Evolutionary conservation across 2,329 filamentous ascomycete genomes (phyloP).

Genomic region (Pseudonectria buxi): DNA sequence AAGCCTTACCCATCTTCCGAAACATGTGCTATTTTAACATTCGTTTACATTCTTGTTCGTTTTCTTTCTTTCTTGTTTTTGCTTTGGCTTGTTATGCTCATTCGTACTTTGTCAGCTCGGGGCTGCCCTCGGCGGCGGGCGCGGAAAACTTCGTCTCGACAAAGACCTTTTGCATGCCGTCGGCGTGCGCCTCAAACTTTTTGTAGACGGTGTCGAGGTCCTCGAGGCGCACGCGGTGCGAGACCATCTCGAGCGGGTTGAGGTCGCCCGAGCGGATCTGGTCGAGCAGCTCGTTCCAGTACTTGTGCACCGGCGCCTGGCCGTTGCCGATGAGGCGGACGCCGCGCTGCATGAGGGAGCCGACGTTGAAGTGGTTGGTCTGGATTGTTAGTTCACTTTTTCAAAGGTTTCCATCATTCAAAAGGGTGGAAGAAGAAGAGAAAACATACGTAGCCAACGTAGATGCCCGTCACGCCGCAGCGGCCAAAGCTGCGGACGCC

Average conservation of each 20-base stretch:
- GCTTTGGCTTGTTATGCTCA: no score
- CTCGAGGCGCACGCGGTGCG: constrained; percentile 68
- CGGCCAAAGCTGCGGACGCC: constrained; percentile 66
- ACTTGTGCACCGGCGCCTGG: constrained; percentile 69
- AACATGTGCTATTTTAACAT: no score
- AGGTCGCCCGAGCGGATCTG: constrained; percentile 61
- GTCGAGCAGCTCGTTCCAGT: constrained; percentile 72
- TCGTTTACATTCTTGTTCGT: no score
- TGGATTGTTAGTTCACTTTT: no score
- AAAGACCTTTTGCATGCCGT: constrained; percentile 77
- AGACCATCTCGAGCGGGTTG: constrained; percentile 73
- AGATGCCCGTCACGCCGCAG: constrained; percentile 69
- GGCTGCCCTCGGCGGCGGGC: constrained; percentile 37
- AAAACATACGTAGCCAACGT: constrained; percentile 49
- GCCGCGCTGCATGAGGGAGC: constrained; percentile 79
- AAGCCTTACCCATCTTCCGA: no score
- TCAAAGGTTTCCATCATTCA: no score
- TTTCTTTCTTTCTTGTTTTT: no score
- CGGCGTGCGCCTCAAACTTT: constrained; percentile 54
- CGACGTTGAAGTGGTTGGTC: constrained; percentile 60
- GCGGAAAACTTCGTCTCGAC: constrained; percentile 52
- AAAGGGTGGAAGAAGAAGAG: background rate
- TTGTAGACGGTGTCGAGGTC: constrained; percentile 62
- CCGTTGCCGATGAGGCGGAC: constrained; percentile 66
- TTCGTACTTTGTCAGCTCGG: constrained; percentile 36